These are phyloP conservation scores for Crepidotus variabilis DNA, from an alignment of 768 basidiomycete genomes.

Conservation along the genomic window DNA sequence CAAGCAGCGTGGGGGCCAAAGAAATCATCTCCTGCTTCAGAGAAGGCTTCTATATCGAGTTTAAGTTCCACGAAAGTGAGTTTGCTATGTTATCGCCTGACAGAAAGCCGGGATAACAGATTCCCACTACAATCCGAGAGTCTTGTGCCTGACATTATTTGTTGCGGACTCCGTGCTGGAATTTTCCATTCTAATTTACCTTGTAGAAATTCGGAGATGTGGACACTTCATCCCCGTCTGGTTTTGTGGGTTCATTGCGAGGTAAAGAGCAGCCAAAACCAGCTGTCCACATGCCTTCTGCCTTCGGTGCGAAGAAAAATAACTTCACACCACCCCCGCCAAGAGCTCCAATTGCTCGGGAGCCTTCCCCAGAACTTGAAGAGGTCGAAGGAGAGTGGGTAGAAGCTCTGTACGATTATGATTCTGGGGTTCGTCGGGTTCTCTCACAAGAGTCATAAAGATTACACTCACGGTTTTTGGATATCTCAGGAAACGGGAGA, in stretches of 20 bases:
- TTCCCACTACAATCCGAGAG: too few species aligned
- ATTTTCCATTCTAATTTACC: background rate
- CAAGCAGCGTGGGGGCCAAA: constrained; percentile 35
- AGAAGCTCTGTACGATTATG: constrained; percentile 74
- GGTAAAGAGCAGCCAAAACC: constrained; percentile 31
- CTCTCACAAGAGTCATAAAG: background rate
- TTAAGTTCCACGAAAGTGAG: background rate
- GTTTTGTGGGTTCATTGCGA: constrained; percentile 43
- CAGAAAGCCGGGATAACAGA: background rate
- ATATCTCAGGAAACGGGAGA: constrained; percentile 61
- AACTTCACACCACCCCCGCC: constrained; percentile 51
- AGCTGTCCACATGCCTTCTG: constrained; percentile 30
- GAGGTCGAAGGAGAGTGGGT: constrained; percentile 67
- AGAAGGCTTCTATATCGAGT: constrained; percentile 13
- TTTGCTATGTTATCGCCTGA: background rate
- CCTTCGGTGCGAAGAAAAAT: constrained; percentile 41
- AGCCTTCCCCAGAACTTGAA: constrained; percentile 31
- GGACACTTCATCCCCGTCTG: constrained; percentile 47
- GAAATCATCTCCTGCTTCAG: constrained; percentile 1
- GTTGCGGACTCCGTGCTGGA: background rate
- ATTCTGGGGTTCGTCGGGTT: constrained; percentile 44
- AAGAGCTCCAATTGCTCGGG: constrained; percentile 20
- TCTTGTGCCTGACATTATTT: background rate
- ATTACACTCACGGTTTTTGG: background rate
- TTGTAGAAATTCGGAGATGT: constrained; percentile 58